A percentile compares a stretch with the other conserved stretches of the same genome.
Evolutionary conservation across 768 basidiomycete genomes (phyloP).

Genomic region (Macrolepiota albuminosa): DNA sequence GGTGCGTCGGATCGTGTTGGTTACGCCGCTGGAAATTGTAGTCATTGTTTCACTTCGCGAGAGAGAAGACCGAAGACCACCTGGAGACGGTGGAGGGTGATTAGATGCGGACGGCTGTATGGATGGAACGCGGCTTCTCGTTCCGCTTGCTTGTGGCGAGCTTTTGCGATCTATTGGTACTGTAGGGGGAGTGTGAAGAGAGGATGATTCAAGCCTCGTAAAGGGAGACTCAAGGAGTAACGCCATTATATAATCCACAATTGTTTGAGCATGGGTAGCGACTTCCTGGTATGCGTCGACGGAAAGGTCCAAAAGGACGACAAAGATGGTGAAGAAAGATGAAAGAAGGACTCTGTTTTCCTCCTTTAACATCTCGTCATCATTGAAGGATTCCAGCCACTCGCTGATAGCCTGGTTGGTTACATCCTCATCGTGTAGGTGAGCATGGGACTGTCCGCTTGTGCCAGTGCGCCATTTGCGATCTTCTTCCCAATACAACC

Average conservation of each 20-base stretch:
- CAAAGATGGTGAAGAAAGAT: conserved; percentile 93
- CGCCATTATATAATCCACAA: conserved; percentile 90
- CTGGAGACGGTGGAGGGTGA: conserved; percentile 41
- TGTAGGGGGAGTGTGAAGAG: conserved; percentile 50
- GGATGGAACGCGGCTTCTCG: conserved; percentile 44
- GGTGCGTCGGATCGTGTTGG: conserved; percentile 69
- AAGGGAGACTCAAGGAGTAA: conserved; percentile 89
- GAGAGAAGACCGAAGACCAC: conserved; percentile 40
- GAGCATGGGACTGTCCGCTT: conserved; percentile 25
- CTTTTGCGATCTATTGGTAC: conserved; percentile 32
- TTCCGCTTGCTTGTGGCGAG: conserved; percentile 32
- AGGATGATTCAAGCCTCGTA: conserved; percentile 62
- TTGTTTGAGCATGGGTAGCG: conserved; percentile 83
- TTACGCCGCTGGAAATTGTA: conserved; percentile 56
- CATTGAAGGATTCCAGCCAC: conserved; percentile 71
- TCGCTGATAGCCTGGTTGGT: conserved; percentile 68
- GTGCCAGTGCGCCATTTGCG: conserved; percentile 50
- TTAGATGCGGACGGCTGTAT: conserved; percentile 44
- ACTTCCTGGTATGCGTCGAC: conserved; percentile 94
- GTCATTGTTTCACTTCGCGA: conserved; percentile 60
- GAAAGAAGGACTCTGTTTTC: conserved; percentile 82
- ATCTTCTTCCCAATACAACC: conserved; percentile 95
- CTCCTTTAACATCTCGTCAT: conserved; percentile 61
- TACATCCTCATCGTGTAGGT: conserved; percentile 61
- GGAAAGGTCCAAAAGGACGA: conserved; percentile 82